Evolutionary conservation across 495 filamentous ascomycete species (phyloP), one percentile per base, ranked within the genome.

Genomic region (Xylaria acuta): DNA sequence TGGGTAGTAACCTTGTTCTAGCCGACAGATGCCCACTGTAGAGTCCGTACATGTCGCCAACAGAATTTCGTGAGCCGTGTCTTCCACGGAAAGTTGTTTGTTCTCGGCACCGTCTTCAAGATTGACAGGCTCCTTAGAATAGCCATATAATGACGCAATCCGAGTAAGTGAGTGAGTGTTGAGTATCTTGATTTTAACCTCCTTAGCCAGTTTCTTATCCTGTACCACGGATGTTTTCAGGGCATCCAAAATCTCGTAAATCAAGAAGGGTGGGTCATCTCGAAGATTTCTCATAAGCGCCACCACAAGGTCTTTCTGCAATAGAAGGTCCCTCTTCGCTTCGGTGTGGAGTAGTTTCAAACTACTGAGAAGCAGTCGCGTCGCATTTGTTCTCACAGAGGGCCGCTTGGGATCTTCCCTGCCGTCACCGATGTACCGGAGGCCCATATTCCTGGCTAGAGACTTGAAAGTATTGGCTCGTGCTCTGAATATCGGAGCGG

Each of bases 251-350:
- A 92, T 88, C 73, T 96, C 92, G 40, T 87, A 72, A 16, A 93
- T 86, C 66, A 92, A 80, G 43, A 90, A 91, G 2, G 92, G 85
- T 0, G 93, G 86, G 75, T 97, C 94, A 62, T 93, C 89, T 76
- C 86, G 84, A 34, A 95, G 81, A 75, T 92, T 85, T 74, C 91
- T 88, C 34, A 94, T 88, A 47, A 94, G 86, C 18, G 90, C 88
- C 59, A 87, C 85, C 7, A 91, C 86, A 18, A 95, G 82, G 71
- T 93, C 93, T 63, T 88, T 85, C 76, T 94, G 91, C 43, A 89
- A 88, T 9, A 97, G 82, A 40, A 98, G 85, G 72, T 94, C 93
- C 67, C 82, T 87, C 78, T 95, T 97, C 9, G 90, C 88, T 59
- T 89, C 84, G 27, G 86, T 82, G 59, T 91, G 86, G 70, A 95